phyloP scores from a whole-genome alignment of 805 yeast species.

The Saturnispora sekii region DNA sequence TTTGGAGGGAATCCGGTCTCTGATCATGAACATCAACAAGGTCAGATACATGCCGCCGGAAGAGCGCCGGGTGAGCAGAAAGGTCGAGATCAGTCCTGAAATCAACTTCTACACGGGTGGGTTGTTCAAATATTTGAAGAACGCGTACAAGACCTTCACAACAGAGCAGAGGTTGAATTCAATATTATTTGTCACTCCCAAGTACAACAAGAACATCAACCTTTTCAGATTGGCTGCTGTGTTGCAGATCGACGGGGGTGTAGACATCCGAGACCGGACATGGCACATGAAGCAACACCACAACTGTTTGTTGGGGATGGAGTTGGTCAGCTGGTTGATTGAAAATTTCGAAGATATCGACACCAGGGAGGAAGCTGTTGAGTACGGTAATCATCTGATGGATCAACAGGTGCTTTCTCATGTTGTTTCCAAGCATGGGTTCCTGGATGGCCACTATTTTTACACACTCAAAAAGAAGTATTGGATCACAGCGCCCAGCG shows the following conservation, averaged over 20 bases:
- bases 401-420: conserved; percentile 63
- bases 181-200: conserved; percentile 16
- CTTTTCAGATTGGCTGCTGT: conserved; percentile 49
- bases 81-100: conserved; percentile 55
- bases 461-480: conserved; percentile 60
- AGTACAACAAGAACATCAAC: conserved; percentile 41
- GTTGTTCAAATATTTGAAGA: conserved; percentile 50
- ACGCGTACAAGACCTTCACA: conserved; percentile 14
- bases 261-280: conserved; percentile 63
- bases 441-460: conserved; percentile 89
- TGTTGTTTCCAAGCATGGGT: conserved; percentile 73
- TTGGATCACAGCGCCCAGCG: conserved; percentile 3
- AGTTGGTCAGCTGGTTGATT: conserved; percentile 76
- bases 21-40: conserved; percentile 54
- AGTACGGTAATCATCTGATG: conserved; percentile 73
- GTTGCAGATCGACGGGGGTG: conserved; percentile 55
- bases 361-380: conserved; percentile 73
- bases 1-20: conserved; percentile 75
- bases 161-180: conserved; percentile 10
- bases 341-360: conserved; percentile 72
- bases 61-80: conserved; percentile 29
- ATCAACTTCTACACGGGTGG: conserved; percentile 83
- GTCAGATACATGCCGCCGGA: conserved; percentile 39
- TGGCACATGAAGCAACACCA: conserved; percentile 85
- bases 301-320: conserved; percentile 77